Evolutionary conservation across 2,329 filamentous ascomycete species (phyloP).

Genomic region (Stagonosporopsis rhizophila): DNA sequence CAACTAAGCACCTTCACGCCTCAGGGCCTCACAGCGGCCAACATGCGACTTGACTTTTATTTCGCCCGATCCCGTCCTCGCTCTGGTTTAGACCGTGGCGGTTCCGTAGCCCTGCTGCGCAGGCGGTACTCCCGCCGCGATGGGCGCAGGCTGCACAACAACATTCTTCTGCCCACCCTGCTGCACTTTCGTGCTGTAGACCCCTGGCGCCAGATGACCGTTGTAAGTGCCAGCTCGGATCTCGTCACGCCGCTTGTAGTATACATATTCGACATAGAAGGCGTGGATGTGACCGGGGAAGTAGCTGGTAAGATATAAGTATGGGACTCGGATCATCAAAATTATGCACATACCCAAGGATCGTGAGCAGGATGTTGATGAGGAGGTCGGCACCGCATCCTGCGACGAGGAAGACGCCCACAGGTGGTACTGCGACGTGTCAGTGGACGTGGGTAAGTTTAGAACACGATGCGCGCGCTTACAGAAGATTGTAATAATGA

Average conservation of each 20-base stretch:
- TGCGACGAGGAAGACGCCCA: constrained; percentile 58
- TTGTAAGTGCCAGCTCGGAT: constrained; percentile 64
- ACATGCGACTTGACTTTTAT: background rate
- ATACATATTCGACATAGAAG: constrained; percentile 84
- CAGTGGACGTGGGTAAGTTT: background rate
- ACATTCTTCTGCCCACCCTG: constrained; percentile 60
- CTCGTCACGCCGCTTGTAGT: constrained; percentile 76
- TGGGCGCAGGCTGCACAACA: background rate
- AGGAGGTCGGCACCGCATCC: constrained; percentile 58
- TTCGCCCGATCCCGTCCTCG: background rate
- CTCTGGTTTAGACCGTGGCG: constrained; percentile 4
- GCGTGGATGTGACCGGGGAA: constrained; percentile 79
- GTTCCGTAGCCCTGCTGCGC: constrained; percentile 16
- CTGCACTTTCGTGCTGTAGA: constrained; percentile 77
- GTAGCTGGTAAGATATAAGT: constrained; percentile 56
- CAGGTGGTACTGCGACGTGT: constrained; percentile 52
- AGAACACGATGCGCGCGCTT: constrained; percentile 9
- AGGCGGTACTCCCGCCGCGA: constrained; percentile 2
- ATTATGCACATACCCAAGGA: constrained; percentile 48
- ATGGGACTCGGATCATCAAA: background rate
- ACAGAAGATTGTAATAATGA: constrained; percentile 57
- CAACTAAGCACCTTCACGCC: background rate
- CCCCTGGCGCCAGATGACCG: constrained; percentile 66
- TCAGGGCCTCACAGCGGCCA: background rate
- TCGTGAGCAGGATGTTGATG: constrained; percentile 57